Evolutionary conservation across 768 basidiomycete genomes (phyloP), one percentile per base, ranked within the genome.

Genomic region (Tylopilus subfusipes): DNA sequence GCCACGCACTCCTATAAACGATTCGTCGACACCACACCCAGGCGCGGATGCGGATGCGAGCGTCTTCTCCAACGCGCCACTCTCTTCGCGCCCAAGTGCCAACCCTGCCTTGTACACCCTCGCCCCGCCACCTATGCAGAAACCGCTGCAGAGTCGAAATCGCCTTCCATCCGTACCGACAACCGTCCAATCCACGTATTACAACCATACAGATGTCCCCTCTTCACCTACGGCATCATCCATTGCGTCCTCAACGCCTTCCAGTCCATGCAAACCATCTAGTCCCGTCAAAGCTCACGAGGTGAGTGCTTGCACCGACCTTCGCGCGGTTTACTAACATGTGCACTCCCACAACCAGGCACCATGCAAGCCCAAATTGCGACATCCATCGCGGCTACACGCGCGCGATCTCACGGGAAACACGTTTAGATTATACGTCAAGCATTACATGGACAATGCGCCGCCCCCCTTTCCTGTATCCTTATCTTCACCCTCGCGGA

Each of bases 401-500:
- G 79, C 82, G 0, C 75, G 76, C 19, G 86, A 90, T 52, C 80
- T 92, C 25, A 90, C 82, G 2, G 78, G 75, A 4, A 85, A 85
- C 55, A 86, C 83, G 0, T 88, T 92, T 65, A 78, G 85, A 12
- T 78, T 88, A 36, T 90, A 92, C 60, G 59, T 92, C 55, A 89
- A 88, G 59, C 85, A 90, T 59, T 91, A 83, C 68, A 86, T 92
- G 85, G 82, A 88, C 60, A 75, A 84, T 61, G 77, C 76, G 0
- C 72, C 34, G 47, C 63, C 48, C 0, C 48, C 50, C 2, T 58
- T 48, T 25, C 31, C 31, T n/a, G 10, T 14, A 21, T 31, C 53
- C 4, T 38, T n/a, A 2, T 12, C 50, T 9, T 58, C 42, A 29
- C 57, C 46, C n/a, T 27, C 52, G 11, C 52, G 46, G 13, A 46